Percentiles rank a stretch among this genome's conserved stretches.
phyloP scores from a whole-genome alignment of 192 early-diverging fungal species.

The Geranomyces michiganensis region DNA sequence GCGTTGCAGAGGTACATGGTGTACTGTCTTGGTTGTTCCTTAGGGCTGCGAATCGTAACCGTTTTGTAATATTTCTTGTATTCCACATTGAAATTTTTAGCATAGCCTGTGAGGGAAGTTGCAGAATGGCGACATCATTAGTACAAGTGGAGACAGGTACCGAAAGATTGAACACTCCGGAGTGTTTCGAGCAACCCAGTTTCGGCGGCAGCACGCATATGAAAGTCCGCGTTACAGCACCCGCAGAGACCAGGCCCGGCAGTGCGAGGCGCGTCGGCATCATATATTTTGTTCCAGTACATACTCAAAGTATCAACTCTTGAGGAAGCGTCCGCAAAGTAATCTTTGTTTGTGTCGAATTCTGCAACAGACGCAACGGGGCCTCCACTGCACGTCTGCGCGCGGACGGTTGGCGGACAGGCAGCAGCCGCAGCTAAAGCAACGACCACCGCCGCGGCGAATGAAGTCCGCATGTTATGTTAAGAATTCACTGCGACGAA shows the following conservation, averaged over 20 bases:
- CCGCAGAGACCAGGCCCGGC: neutral
- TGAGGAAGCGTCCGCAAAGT: neutral
- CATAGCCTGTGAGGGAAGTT: constrained; percentile 16
- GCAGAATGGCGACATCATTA: neutral
- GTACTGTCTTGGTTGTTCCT: neutral
- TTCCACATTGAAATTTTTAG: constrained; percentile 28
- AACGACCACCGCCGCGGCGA: too few species aligned
- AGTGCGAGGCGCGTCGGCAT: neutral
- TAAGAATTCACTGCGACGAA: too few species aligned
- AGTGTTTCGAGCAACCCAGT: too few species aligned
- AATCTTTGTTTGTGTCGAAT: neutral
- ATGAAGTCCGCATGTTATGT: too few species aligned
- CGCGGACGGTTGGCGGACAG: neutral
- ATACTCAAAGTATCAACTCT: neutral
- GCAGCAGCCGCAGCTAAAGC: neutral
- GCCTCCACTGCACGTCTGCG: neutral
- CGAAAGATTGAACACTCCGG: too few species aligned
- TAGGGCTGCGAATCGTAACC: constrained; percentile 16
- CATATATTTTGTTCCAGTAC: neutral
- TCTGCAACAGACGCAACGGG: neutral
- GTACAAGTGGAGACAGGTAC: neutral
- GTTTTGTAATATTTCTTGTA: constrained; percentile 24
- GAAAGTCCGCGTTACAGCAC: neutral
- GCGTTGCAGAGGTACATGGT: constrained; percentile 28
- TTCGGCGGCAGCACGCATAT: neutral